Evolutionary conservation across 305 asterid genomes (phyloP).

Genomic region (Solanum hybrid): DNA sequence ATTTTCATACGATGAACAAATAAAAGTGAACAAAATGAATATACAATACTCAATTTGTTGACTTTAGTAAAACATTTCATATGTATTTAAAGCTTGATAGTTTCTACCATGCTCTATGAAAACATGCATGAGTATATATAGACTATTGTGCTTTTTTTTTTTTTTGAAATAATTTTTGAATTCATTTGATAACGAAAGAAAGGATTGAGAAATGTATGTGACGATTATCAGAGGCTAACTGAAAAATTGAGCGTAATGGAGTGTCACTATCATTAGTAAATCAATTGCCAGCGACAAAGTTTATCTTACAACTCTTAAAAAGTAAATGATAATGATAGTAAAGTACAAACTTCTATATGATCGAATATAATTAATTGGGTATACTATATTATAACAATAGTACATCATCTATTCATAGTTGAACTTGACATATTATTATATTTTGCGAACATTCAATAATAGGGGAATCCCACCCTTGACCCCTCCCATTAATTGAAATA

Average conservation of each 20-base stretch:
- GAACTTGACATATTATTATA: not conserved
- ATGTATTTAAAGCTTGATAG: not conserved
- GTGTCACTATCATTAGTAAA: not conserved
- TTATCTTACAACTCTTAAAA: not conserved
- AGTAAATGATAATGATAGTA: not conserved
- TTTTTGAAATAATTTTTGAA: not conserved
- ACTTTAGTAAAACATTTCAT: not conserved
- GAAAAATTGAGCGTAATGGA: not conserved
- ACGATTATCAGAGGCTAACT: not conserved
- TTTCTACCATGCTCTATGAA: not conserved
- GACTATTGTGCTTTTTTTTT: not conserved
- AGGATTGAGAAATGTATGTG: not conserved
- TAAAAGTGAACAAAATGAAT: not conserved
- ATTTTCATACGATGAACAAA: not conserved
- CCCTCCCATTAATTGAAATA: not conserved
- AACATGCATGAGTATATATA: not conserved
- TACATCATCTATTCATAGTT: not conserved
- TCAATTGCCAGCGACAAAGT: not conserved
- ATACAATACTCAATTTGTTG: not conserved
- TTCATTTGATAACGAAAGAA: not conserved
- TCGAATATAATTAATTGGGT: not conserved
- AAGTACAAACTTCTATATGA: not conserved
- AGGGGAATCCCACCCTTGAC: not conserved
- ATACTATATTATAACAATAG: not conserved
- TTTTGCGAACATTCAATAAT: not conserved